A percentile compares a stretch with the other conserved stretches of the same genome.
These are phyloP conservation scores for Cajanus cajan DNA, from an alignment of 306 rosid species.

Conservation along the genomic window DNA sequence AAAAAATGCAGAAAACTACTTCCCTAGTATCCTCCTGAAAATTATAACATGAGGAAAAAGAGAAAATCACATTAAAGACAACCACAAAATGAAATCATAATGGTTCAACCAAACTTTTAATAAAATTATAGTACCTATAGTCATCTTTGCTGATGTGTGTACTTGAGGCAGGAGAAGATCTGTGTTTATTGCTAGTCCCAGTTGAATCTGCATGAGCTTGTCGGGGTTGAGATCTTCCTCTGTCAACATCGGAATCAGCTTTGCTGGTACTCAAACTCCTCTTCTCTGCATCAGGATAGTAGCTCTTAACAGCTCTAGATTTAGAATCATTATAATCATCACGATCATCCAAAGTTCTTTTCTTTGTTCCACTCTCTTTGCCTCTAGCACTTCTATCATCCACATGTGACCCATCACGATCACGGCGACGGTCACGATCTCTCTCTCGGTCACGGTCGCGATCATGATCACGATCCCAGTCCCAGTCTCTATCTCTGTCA, in stretches of 20 bases:
- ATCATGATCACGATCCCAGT: slow-evolving; percentile 51
- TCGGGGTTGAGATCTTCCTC: slow-evolving; percentile 74
- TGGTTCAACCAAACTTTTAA: slow-evolving; percentile 15
- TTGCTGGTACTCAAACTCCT: slow-evolving; percentile 61
- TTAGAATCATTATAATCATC: slow-evolving; percentile 70
- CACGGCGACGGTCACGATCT: slow-evolving; percentile 48
- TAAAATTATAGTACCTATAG: slow-evolving; percentile 50
- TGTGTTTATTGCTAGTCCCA: slow-evolving; percentile 56
- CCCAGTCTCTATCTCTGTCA: slow-evolving; percentile 56
- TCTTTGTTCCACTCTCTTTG: slow-evolving; percentile 76
- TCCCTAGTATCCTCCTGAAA: background rate
- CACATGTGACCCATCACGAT: slow-evolving; percentile 65
- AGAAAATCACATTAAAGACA: slow-evolving; percentile 2
- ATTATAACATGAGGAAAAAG: background rate
- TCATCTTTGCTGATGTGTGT: slow-evolving; percentile 66
- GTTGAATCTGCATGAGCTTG: slow-evolving; percentile 59
- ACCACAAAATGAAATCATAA: background rate
- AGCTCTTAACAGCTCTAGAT: slow-evolving; percentile 61
- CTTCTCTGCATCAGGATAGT: slow-evolving; percentile 70
- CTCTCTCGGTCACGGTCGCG: slow-evolving; percentile 50
- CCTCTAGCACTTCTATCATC: slow-evolving; percentile 64
- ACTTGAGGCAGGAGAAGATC: slow-evolving; percentile 68
- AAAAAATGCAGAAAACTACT: background rate
- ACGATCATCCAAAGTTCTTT: slow-evolving; percentile 74
- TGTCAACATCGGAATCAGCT: slow-evolving; percentile 69